phyloP scores from a whole-genome alignment of 148 eudicot species.

The Cornus florida region DNA sequence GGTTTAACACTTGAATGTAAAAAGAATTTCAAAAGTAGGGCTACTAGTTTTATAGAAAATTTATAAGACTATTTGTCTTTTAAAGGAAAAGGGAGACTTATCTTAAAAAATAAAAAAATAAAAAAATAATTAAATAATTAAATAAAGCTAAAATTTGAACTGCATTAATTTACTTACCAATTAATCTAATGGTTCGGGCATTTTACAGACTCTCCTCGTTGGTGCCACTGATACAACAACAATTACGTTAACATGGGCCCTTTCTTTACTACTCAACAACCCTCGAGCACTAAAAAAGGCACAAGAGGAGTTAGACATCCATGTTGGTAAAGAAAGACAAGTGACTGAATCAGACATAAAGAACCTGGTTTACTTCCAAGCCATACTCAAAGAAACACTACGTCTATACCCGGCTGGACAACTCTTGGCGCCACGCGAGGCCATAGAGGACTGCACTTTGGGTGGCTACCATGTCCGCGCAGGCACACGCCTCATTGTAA shows the following conservation, averaged over 20 bases:
- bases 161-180: no score
- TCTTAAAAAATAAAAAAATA: no score
- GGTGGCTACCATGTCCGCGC: neutral
- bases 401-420: neutral
- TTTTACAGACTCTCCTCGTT: neutral
- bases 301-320: neutral
- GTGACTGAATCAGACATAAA: neutral
- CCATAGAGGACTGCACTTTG: neutral
- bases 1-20: no score
- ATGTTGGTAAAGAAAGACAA: neutral
- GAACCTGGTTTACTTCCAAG: neutral
- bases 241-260: neutral
- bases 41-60: no score
- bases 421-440: neutral
- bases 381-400: neutral
- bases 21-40: no score
- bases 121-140: no score
- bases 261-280: neutral
- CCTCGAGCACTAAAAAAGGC: neutral
- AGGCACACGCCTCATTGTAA: neutral
- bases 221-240: neutral
- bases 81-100: no score
- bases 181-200: no score
- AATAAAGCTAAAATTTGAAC: no score
- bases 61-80: no score